phyloP scores from a whole-genome alignment of 805 yeast genomes.

The Monosporozyma unispora region DNA sequence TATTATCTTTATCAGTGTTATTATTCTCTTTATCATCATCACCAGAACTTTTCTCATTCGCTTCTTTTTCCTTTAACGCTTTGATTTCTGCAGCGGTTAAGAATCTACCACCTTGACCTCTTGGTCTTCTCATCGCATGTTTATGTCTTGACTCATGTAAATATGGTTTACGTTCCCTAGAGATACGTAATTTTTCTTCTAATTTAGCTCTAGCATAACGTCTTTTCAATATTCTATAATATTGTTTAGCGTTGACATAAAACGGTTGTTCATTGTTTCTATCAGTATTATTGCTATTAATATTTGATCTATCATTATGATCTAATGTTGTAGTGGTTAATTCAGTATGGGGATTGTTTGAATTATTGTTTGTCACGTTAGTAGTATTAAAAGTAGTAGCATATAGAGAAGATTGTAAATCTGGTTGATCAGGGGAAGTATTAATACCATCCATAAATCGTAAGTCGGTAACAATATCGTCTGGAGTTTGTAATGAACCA shows the following conservation, averaged over 20 bases:
- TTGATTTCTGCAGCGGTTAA: slow-evolving; percentile 83
- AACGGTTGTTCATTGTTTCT: slow-evolving; percentile 67
- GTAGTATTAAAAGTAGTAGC: neutral
- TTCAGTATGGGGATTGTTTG: neutral
- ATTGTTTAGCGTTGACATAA: slow-evolving; percentile 96
- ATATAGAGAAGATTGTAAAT: neutral
- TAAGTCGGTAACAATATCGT: neutral
- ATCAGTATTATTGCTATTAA: neutral
- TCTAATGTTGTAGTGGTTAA: neutral
- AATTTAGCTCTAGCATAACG: slow-evolving; percentile 88
- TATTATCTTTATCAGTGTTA: neutral
- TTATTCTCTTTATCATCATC: neutral
- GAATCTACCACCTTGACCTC: slow-evolving; percentile 98
- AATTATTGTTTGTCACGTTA: neutral
- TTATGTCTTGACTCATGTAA: slow-evolving; percentile 95
- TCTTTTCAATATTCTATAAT: slow-evolving; percentile 87
- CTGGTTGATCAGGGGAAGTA: neutral
- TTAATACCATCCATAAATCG: neutral
- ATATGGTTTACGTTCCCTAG: slow-evolving; percentile 87
- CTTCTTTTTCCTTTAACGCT: slow-evolving; percentile 37
- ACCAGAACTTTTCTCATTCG: neutral
- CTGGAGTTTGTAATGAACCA: too few relatives aligned
- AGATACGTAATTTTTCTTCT: slow-evolving; percentile 80
- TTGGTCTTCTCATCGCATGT: slow-evolving; percentile 97
- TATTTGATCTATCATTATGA: neutral